phyloP scores from a whole-genome alignment of 768 basidiomycete genomes.

The Leccinum obscurum region DNA sequence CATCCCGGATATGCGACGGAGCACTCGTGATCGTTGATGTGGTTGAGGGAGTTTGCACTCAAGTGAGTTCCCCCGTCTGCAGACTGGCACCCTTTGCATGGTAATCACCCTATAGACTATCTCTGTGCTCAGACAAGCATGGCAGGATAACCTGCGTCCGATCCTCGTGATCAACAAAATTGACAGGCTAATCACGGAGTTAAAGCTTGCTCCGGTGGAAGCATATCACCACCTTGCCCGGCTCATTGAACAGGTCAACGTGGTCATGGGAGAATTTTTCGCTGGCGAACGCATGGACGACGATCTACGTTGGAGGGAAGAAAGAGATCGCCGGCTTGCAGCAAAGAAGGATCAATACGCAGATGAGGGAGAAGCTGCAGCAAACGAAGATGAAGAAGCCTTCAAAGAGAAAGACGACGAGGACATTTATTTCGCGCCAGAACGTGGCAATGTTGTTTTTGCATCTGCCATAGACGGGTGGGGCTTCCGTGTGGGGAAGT shows the following conservation, averaged over 20 bases:
- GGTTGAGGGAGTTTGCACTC: conserved; percentile 97
- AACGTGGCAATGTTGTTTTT: conserved; percentile 94
- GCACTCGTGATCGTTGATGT: conserved; percentile 95
- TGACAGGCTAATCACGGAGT: conserved; percentile 91
- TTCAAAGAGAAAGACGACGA: conserved; percentile 98
- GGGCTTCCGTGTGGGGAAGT: conserved; percentile 94
- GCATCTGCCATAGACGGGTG: conserved; percentile 96
- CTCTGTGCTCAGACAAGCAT: conserved; percentile 91
- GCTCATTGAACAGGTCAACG: conserved; percentile 96
- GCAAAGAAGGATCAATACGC: conserved; percentile 71
- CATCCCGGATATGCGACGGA: conserved; percentile 91
- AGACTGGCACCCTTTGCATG: neutral
- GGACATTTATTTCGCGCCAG: conserved; percentile 96
- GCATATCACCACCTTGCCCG: conserved; percentile 93
- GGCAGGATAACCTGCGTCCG: conserved; percentile 85
- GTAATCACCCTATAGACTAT: conserved; percentile 64
- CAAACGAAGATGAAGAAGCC: conserved; percentile 60
- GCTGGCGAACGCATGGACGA: conserved; percentile 97
- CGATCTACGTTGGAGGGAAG: conserved; percentile 91
- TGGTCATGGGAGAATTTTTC: conserved; percentile 96
- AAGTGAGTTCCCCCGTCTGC: conserved; percentile 52
- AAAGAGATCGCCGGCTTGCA: conserved; percentile 78
- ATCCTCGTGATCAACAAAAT: conserved; percentile 97
- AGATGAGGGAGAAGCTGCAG: conserved; percentile 60
- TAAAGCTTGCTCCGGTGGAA: conserved; percentile 87